A percentile compares a stretch with the other conserved stretches of the same genome.
Evolutionary conservation across 2,329 filamentous ascomycete species (phyloP).

Genomic region (Drechslerella dactyloides): DNA sequence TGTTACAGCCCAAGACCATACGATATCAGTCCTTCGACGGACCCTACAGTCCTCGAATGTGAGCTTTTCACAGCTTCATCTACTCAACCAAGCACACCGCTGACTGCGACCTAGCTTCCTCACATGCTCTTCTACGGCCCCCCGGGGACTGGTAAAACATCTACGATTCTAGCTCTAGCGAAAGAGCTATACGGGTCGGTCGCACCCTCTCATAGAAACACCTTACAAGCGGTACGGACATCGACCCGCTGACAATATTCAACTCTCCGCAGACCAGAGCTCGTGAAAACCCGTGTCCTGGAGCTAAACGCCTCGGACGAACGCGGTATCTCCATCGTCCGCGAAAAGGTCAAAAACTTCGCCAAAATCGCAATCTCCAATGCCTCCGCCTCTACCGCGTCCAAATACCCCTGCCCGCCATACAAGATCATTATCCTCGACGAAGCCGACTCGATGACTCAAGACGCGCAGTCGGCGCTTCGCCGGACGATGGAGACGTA

Average conservation of each 20-base stretch:
- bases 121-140: slow-evolving; percentile 99
- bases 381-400: slow-evolving; percentile 69
- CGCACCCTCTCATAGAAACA: neutral
- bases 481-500: slow-evolving; percentile 98
- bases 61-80: slow-evolving; percentile 50
- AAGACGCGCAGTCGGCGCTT: slow-evolving; percentile 92
- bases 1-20: slow-evolving; percentile 97
- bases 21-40: slow-evolving; percentile 86
- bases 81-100: slow-evolving; percentile 3
- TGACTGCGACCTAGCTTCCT: slow-evolving; percentile 68
- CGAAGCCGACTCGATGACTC: slow-evolving; percentile 98
- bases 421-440: slow-evolving; percentile 99
- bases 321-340: slow-evolving; percentile 93
- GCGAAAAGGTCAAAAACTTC: slow-evolving; percentile 98
- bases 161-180: slow-evolving; percentile 92
- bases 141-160: slow-evolving; percentile 96
- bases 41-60: slow-evolving; percentile 94
- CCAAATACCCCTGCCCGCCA: slow-evolving; percentile 86
- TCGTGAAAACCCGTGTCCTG: slow-evolving; percentile 91
- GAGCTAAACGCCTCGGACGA: slow-evolving; percentile 99
- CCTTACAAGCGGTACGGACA: neutral
- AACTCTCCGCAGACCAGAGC: slow-evolving; percentile 74
- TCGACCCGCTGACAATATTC: no score
- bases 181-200: slow-evolving; percentile 82
- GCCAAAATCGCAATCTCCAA: slow-evolving; percentile 92